Conservation (phyloP, 2,329 filamentous ascomycete species). For the Phyllosticta capitalensis region DNA sequence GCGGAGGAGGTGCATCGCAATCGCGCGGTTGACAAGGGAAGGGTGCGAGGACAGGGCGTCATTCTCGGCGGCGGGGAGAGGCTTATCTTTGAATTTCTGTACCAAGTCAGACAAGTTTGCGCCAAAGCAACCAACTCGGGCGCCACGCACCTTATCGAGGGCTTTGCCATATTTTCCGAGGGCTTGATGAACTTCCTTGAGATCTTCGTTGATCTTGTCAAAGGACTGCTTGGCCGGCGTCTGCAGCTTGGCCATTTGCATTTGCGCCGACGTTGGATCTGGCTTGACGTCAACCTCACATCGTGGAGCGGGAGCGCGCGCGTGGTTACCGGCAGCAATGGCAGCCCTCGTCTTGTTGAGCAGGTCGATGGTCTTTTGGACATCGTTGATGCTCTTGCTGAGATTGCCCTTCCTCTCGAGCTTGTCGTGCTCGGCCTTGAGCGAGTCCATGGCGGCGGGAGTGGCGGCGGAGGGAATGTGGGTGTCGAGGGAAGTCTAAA, state of each 20-base stretch:
- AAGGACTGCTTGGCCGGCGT: conserved; percentile 75
- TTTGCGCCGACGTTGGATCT: conserved; percentile 61
- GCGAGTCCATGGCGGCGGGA: conserved; percentile 43
- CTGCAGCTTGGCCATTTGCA: conserved; percentile 75
- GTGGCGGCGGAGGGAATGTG: background rate
- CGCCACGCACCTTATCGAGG: conserved; percentile 59
- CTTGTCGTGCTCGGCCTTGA: conserved; percentile 66
- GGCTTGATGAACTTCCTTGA: conserved; percentile 74
- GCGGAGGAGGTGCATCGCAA: conserved; percentile 90
- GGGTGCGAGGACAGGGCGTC: conserved; percentile 70
- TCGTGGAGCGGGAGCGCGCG: conserved; percentile 17
- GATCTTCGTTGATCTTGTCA: conserved; percentile 66
- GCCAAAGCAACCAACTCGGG: background rate
- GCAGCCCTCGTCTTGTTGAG: conserved; percentile 64
- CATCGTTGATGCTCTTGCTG: conserved; percentile 62
- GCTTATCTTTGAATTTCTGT: conserved; percentile 52
- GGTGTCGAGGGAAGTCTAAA: background rate
- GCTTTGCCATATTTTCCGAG: conserved; percentile 79
- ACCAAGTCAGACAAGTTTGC: conserved; percentile 5
- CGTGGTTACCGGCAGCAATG: conserved; percentile 51
- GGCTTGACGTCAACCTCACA: conserved; percentile 17
- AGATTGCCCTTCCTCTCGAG: conserved; percentile 62
- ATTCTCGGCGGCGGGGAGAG: conserved; percentile 65
- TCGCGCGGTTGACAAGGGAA: conserved; percentile 77
- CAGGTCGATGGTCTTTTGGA: conserved; percentile 72